These are phyloP conservation scores for Plectosphaerella plurivora DNA, from an alignment of 2,329 filamentous ascomycete species.

Conservation along the genomic window DNA sequence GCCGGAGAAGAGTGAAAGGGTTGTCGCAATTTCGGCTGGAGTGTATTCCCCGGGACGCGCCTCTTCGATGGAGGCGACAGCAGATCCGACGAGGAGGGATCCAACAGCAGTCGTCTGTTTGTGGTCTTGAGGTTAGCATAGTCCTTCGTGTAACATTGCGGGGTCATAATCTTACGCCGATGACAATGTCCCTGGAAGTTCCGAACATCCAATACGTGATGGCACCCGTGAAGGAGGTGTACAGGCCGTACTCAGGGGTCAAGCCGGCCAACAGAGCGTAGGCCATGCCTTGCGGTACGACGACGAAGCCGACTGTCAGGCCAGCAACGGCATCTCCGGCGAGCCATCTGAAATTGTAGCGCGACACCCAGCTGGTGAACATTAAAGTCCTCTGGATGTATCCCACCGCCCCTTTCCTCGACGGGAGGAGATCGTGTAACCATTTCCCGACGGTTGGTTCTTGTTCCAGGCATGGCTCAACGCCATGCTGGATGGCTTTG, in stretches of 20 bases:
- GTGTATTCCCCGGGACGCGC: constrained; percentile 22
- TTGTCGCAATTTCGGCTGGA: constrained; percentile 35
- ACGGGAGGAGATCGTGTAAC: too few relatives aligned
- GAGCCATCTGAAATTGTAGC: constrained; percentile 72
- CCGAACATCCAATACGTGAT: constrained; percentile 80
- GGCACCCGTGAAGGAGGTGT: constrained; percentile 79
- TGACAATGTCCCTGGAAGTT: constrained; percentile 81
- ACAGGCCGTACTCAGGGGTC: constrained; percentile 66
- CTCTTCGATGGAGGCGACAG: constrained; percentile 31
- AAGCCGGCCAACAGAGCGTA: constrained; percentile 70
- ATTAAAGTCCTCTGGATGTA: too few relatives aligned
- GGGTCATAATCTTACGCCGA: constrained; percentile 46
- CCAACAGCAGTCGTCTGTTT: constrained; percentile 52
- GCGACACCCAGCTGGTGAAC: constrained; percentile 62
- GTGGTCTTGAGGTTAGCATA: constrained; percentile 5
- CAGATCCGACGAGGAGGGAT: constrained; percentile 44
- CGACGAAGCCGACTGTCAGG: constrained; percentile 59
- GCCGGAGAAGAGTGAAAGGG: constrained; percentile 42
- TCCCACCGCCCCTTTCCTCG: too few relatives aligned
- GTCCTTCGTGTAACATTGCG: too few relatives aligned
- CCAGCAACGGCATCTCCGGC: constrained; percentile 70
- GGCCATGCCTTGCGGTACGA: constrained; percentile 76
- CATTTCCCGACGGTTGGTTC: too few relatives aligned
- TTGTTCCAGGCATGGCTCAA: too few relatives aligned
- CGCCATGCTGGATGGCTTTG: too few relatives aligned